Percentiles rank a stretch among this genome's conserved stretches.
phyloP scores from a whole-genome alignment of 768 basidiomycete genomes.

The Boletus vinaceobasis region DNA sequence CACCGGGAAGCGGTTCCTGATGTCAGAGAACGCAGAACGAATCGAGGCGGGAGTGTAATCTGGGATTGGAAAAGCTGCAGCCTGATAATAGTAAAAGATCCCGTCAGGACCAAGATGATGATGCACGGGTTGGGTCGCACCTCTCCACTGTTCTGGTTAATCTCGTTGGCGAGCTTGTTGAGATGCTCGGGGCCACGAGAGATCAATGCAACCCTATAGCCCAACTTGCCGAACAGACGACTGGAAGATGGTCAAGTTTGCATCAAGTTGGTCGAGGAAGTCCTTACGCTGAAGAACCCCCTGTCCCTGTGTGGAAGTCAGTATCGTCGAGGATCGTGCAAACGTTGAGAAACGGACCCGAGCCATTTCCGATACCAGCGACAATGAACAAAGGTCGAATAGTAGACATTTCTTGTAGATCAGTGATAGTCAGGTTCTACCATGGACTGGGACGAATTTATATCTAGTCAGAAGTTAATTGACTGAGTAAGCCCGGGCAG shows the following conservation, averaged over 20 bases:
- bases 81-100: conserved; percentile 35
- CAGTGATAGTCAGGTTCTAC: neutral
- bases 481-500: conserved; percentile 15
- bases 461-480: neutral
- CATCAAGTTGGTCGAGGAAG: neutral
- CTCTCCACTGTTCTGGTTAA: conserved; percentile 57
- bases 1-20: conserved; percentile 44
- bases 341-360: conserved; percentile 21
- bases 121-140: conserved; percentile 30
- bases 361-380: conserved; percentile 48
- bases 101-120: neutral
- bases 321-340: neutral
- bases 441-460: conserved; percentile 3
- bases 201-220: conserved; percentile 65
- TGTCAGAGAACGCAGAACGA: conserved; percentile 43
- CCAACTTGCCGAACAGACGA: conserved; percentile 56
- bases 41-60: conserved; percentile 52
- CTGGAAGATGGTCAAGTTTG: conserved; percentile 30
- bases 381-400: conserved; percentile 54
- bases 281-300: conserved; percentile 55
- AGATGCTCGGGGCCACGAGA: conserved; percentile 54
- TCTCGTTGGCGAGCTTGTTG: conserved; percentile 49
- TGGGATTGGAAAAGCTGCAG: conserved; percentile 51
- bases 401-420: conserved; percentile 24
- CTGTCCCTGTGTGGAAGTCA: conserved; percentile 42